Conservation (phyloP, 164 flowering plant species). For the Hamamelis virginiana region DNA sequence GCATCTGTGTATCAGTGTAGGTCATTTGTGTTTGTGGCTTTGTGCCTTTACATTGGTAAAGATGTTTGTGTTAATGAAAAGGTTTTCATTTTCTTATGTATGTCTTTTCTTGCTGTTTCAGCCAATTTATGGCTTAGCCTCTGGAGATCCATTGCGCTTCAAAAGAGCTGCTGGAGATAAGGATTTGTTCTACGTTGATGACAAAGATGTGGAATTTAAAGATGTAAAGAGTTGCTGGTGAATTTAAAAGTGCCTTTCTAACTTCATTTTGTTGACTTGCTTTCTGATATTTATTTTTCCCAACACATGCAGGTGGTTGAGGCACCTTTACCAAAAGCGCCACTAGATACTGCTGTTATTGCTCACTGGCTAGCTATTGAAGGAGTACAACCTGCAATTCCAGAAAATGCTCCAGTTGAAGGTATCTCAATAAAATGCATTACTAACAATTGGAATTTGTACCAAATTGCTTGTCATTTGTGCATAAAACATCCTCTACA, state of each 20-base stretch:
- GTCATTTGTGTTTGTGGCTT: no score
- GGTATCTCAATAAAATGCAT: slow-evolving; percentile 27
- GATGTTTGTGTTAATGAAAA: not conserved
- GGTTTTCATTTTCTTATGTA: slow-evolving; percentile 16
- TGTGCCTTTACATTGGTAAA: no score
- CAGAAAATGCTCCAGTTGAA: slow-evolving; percentile 72
- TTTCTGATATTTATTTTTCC: slow-evolving; percentile 3
- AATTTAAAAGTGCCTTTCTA: not conserved
- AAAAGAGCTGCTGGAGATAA: slow-evolving; percentile 83
- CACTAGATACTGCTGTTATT: slow-evolving; percentile 58
- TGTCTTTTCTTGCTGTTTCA: slow-evolving; percentile 25
- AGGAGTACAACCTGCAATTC: slow-evolving; percentile 82
- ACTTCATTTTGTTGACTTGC: not conserved
- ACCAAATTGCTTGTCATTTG: not conserved
- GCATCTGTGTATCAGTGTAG: no score
- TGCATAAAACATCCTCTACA: not conserved
- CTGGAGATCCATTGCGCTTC: slow-evolving; percentile 73
- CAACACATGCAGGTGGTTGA: slow-evolving; percentile 51
- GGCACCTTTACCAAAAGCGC: slow-evolving; percentile 71
- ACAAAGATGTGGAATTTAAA: slow-evolving; percentile 88
- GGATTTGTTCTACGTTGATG: slow-evolving; percentile 85
- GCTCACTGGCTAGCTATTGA: slow-evolving; percentile 82
- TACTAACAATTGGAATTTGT: not conserved
- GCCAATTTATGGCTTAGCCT: slow-evolving; percentile 92
- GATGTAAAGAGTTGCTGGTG: slow-evolving; percentile 52